These are phyloP conservation scores for Lachancea sp. DNA, from an alignment of 805 yeast genomes.

Conservation along the genomic window DNA sequence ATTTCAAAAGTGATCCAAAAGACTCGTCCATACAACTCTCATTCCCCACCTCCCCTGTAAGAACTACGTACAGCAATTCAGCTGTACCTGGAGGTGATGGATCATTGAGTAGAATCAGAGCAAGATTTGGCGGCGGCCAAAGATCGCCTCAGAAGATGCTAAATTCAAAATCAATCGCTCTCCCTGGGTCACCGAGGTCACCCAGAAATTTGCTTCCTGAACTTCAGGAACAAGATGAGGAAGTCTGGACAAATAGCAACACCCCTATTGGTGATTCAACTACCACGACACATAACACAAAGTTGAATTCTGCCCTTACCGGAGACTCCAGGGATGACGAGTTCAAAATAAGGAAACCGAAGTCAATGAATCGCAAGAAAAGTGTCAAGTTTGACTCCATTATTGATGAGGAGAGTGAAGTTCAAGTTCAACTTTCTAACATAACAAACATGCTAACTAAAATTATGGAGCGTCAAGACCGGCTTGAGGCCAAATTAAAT, in stretches of 20 bases:
- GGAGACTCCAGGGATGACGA: neutral
- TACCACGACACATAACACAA: neutral
- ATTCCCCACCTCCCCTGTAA: constrained; percentile 29
- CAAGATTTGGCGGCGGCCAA: constrained; percentile 26
- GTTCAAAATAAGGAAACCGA: constrained; percentile 14
- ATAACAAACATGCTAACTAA: constrained; percentile 12
- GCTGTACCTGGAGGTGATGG: constrained; percentile 29
- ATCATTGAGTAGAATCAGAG: constrained; percentile 23
- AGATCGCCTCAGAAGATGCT: constrained; percentile 20
- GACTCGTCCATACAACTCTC: constrained; percentile 16
- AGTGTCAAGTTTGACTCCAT: constrained; percentile 28
- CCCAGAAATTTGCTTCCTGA: constrained; percentile 4
- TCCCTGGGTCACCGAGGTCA: neutral
- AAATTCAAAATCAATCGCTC: neutral
- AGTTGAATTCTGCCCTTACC: neutral
- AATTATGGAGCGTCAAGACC: constrained; percentile 15
- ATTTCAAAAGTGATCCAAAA: constrained; percentile 11
- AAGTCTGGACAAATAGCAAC: neutral
- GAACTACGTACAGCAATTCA: constrained; percentile 26
- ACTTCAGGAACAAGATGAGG: constrained; percentile 6
- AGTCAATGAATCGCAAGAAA: constrained; percentile 19
- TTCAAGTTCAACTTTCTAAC: constrained; percentile 10
- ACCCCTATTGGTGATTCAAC: neutral
- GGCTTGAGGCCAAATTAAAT: constrained; percentile 11
- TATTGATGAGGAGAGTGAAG: constrained; percentile 7